Percentiles rank a stretch among this genome's conserved stretches.
Evolutionary conservation across 1,284 basidiomycete genomes (phyloP).

Genomic region (Mycosarcoma mackinlayi): DNA sequence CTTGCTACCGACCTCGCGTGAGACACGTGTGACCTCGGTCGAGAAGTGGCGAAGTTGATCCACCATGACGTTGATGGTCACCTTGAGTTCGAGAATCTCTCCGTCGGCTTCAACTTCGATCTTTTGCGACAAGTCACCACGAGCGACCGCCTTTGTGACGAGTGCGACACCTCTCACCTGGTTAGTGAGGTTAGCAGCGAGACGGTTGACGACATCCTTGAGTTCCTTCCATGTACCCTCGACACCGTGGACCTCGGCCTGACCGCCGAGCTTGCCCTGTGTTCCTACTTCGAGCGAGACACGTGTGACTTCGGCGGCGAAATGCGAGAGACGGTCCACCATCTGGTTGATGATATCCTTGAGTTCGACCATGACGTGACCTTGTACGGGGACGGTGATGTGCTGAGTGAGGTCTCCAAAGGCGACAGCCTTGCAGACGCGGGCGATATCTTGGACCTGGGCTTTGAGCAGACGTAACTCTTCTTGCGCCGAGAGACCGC

Average conservation of each 20-base stretch:
- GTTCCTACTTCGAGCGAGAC: constrained; percentile 83
- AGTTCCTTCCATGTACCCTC: constrained; percentile 69
- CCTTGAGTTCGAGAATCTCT: constrained; percentile 96
- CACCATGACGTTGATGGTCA: constrained; percentile 97
- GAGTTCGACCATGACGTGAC: constrained; percentile 95
- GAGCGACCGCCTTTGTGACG: constrained; percentile 96
- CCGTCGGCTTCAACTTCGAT: constrained; percentile 96
- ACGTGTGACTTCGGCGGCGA: constrained; percentile 93
- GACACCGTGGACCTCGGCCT: constrained; percentile 68
- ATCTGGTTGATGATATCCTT: constrained; percentile 98
- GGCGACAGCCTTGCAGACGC: constrained; percentile 95
- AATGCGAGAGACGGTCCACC: constrained; percentile 85
- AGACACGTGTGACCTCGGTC: constrained; percentile 95
- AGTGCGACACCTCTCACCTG: constrained; percentile 94
- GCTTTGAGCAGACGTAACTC: constrained; percentile 84
- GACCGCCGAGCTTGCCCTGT: constrained; percentile 69
- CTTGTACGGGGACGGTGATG: constrained; percentile 95
- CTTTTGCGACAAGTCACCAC: constrained; percentile 92
- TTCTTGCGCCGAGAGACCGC: constrained; percentile 74
- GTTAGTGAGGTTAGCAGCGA: constrained; percentile 76
- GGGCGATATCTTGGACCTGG: constrained; percentile 88
- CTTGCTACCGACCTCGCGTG: constrained; percentile 70
- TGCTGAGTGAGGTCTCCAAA: constrained; percentile 93
- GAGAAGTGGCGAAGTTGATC: constrained; percentile 88
- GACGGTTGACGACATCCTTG: constrained; percentile 69